Evolutionary conservation across 805 yeast genomes (phyloP).

Genomic region (Kregervanrija delftensis): DNA sequence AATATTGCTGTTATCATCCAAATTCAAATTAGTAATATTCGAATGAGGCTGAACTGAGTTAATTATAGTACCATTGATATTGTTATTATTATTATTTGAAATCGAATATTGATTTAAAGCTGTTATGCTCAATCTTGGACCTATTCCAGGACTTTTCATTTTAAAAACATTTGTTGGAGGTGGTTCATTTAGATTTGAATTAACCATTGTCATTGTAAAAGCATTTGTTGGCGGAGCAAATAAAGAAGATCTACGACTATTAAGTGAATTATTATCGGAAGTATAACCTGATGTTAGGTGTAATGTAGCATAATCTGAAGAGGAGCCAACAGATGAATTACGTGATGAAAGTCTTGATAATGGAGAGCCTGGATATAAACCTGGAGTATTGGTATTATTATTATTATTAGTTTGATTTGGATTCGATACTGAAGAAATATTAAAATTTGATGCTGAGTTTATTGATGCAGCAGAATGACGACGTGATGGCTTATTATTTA

Average conservation of each 20-base stretch:
- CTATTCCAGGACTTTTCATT: conserved; percentile 1
- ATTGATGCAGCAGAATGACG: conserved; percentile 30
- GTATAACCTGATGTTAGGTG: conserved; percentile 10
- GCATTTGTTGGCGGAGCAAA: conserved; percentile 5
- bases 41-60: not conserved
- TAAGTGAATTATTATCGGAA: conserved; percentile 16
- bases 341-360: conserved; percentile 26
- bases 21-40: not conserved
- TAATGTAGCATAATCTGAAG: conserved; percentile 24
- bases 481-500: conserved; percentile 16
- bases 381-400: not conserved
- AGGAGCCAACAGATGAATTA: conserved; percentile 20
- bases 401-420: conserved; percentile 4
- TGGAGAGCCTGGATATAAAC: conserved; percentile 15
- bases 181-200: conserved; percentile 5
- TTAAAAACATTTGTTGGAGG: not conserved
- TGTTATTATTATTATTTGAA: conserved; percentile 1
- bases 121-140: conserved; percentile 8
- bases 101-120: conserved; percentile 12
- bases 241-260: conserved; percentile 24
- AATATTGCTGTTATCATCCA: not conserved
- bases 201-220: too few species aligned
- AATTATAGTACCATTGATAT: not conserved
- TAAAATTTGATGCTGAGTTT: conserved; percentile 5
- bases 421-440: conserved; percentile 4